phyloP scores from a whole-genome alignment of 371 early-diverging fungal genomes.

The Phascolomyces articulosus region DNA sequence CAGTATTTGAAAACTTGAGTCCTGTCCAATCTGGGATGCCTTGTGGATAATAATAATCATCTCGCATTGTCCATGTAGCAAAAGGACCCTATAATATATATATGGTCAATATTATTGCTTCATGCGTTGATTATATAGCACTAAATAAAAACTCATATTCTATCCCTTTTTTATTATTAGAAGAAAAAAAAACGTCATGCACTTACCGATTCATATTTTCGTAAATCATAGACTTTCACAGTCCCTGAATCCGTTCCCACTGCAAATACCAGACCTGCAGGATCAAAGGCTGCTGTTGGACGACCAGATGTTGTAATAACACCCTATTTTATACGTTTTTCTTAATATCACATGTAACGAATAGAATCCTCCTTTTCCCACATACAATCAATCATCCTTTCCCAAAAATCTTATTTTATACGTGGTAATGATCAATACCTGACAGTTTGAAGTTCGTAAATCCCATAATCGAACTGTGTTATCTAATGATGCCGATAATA shows the following conservation, averaged over 20 bases:
- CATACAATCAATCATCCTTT: not conserved
- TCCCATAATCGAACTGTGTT: slow-evolving; percentile 84
- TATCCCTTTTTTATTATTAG: too few relatives aligned
- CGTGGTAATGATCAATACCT: slow-evolving; percentile 42
- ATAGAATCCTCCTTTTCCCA: too few relatives aligned
- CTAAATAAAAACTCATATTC: not conserved
- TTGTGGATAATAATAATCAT: slow-evolving; percentile 26
- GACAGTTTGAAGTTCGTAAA: slow-evolving; percentile 63
- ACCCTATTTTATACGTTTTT: too few relatives aligned
- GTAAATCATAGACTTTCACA: slow-evolving; percentile 70
- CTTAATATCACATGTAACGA: too few relatives aligned
- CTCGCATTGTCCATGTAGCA: slow-evolving; percentile 33
- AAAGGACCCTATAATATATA: slow-evolving; percentile 42
- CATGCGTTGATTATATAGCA: too few relatives aligned
- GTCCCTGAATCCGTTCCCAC: slow-evolving; percentile 55
- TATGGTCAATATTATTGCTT: too few relatives aligned
- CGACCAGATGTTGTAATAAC: slow-evolving; percentile 47
- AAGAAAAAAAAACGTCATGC: not conserved
- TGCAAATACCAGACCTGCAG: slow-evolving; percentile 80
- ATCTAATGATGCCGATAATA: slow-evolving; percentile 75
- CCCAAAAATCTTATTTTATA: not conserved
- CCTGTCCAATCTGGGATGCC: slow-evolving; percentile 57
- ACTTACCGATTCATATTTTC: slow-evolving; percentile 51
- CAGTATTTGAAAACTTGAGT: slow-evolving; percentile 77
- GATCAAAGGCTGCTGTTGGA: slow-evolving; percentile 81